phyloP scores from a whole-genome alignment of 257 asterid genomes.

The Fraxinus cuspidata region DNA sequence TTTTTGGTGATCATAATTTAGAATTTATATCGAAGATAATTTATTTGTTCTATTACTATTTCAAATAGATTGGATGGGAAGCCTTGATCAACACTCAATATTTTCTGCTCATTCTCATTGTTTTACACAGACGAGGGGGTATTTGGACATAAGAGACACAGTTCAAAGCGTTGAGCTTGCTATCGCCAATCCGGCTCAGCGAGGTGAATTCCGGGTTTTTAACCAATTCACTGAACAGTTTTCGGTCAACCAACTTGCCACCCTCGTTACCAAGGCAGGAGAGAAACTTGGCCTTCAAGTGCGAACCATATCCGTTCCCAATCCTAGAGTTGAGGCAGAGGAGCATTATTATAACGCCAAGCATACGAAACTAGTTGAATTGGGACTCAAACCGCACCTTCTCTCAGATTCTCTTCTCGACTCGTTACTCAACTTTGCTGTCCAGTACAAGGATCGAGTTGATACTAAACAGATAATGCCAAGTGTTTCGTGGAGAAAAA shows the following conservation, averaged over 20 bases:
- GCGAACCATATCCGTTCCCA: conserved; percentile 66
- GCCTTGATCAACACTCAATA: not conserved
- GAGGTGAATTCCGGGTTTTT: conserved; percentile 85
- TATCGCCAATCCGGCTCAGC: conserved; percentile 90
- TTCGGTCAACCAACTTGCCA: conserved; percentile 89
- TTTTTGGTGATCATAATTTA: too few species aligned
- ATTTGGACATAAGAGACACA: conserved; percentile 90
- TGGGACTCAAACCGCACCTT: conserved; percentile 87
- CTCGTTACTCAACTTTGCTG: conserved; percentile 78
- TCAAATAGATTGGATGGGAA: not conserved
- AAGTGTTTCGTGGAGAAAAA: conserved; percentile 84
- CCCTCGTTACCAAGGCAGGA: conserved; percentile 84
- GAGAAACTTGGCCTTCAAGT: conserved; percentile 78
- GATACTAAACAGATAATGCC: conserved; percentile 94
- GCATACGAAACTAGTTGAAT: conserved; percentile 78
- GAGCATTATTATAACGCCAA: conserved; percentile 95
- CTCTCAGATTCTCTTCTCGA: conserved; percentile 92
- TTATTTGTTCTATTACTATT: not conserved
- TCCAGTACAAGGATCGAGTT: conserved; percentile 73
- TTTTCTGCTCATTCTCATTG: not conserved
- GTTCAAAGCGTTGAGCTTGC: conserved; percentile 95
- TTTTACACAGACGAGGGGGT: conserved; percentile 79
- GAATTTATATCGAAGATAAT: too few species aligned
- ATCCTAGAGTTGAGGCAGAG: conserved; percentile 96
- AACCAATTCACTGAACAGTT: conserved; percentile 94